Conservation (phyloP, 495 filamentous ascomycete species). For the Penicillium goetzii region DNA sequence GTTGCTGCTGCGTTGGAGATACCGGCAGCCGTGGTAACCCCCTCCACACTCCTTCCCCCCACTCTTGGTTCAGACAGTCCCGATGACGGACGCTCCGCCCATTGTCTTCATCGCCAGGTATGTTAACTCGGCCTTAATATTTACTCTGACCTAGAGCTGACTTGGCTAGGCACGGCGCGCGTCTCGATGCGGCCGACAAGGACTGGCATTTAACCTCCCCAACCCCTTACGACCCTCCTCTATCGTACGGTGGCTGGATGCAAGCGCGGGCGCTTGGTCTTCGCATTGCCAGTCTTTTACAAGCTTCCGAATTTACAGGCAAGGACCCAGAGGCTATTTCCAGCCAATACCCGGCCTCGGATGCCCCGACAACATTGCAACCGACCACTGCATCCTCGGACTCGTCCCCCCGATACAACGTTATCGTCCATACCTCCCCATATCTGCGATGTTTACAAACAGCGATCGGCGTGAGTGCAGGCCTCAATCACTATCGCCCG, state of each 20-base stretch:
- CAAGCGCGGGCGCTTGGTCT: conserved; percentile 79
- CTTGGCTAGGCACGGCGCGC: conserved; percentile 75
- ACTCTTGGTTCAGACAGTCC: conserved; percentile 9
- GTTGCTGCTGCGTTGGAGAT: conserved; percentile 7
- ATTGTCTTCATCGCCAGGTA: conserved; percentile 84
- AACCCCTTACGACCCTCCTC: conserved; percentile 91
- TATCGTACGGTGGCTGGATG: conserved; percentile 93
- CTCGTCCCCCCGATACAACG: conserved; percentile 65
- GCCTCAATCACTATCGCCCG: conserved; percentile 71
- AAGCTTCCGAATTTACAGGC: conserved; percentile 39
- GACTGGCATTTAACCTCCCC: conserved; percentile 95
- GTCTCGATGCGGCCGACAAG: conserved; percentile 90
- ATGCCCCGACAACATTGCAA: conserved; percentile 23
- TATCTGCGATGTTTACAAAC: conserved; percentile 94
- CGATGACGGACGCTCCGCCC: conserved; percentile 62
- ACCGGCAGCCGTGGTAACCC: background rate
- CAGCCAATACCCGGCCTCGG: conserved; percentile 20
- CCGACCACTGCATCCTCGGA: conserved; percentile 30
- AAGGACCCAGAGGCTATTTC: conserved; percentile 26
- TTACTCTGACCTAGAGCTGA: conserved; percentile 5
- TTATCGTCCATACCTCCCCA: conserved; percentile 89
- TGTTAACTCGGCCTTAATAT: conserved; percentile 21
- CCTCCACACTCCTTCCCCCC: conserved; percentile 3
- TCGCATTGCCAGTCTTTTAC: conserved; percentile 76
- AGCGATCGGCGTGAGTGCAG: conserved; percentile 84